Evolutionary conservation across 2,329 filamentous ascomycete species (phyloP), one percentile per base, ranked within the genome.

Genomic region (Verticillium nubilum): DNA sequence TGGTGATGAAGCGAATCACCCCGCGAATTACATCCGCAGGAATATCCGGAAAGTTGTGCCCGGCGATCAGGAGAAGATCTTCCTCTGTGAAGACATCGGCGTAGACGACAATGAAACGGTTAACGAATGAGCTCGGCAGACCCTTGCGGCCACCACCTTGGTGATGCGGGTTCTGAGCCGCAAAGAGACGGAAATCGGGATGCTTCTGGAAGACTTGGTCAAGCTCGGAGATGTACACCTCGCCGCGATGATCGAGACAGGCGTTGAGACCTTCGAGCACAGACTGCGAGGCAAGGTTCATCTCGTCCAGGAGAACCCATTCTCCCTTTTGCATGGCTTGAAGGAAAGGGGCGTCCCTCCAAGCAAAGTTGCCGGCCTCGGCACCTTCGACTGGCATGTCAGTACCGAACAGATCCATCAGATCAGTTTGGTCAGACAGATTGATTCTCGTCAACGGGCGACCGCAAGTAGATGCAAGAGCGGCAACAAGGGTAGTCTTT

Each of bases 251-350:
- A 73, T 99, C 95, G 29, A 99, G 82, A 76, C 95, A 98, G 25
- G 95, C 94, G 66, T 99, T 99, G 31, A 99, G 79, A 63, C 95
- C 96, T 76, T 99, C 95, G 1, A 99, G 83, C 2, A 99, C 93
- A 4, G 94, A 96, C 71, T 99, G 95, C 0, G 94, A 98, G 1
- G 96, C 95, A 63, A 99, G 77, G 68, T 99, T 99, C 95, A 99
- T 99, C 78, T 99, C 95, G 69, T 99, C 95, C 0, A 99, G 82
- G 28, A 99, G 79, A 12, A 99, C 95, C 95, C 95, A 99, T 67
- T 96, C 91, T 28, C 95, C 95, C 60, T 86, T 90, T 70, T 98
- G 95, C 94, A 99, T 98, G 0, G 95, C 95, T 70, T 92, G 90
- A 23, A 99, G 78, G 70, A 99, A 98, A 1, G 95, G 93, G 0